Evolutionary conservation across 495 filamentous ascomycete genomes (phyloP), one percentile per base, ranked within the genome.

Genomic region (Astrothelium macrocarpum): DNA sequence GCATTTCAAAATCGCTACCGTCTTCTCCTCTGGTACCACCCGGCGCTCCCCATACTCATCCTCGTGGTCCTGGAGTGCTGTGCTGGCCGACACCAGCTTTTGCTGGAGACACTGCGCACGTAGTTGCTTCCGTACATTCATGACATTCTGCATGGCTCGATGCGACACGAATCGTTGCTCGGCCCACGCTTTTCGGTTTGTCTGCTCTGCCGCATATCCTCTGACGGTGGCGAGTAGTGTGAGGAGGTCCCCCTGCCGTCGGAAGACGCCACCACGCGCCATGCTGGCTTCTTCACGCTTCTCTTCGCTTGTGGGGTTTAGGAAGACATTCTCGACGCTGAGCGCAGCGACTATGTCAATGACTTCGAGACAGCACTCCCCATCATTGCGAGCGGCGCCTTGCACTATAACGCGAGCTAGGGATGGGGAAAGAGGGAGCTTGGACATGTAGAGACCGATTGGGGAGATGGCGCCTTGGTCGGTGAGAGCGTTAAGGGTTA

Each of bases 331-430:
- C 69, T 96, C 92, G 0, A 92, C 87, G 2, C 89, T 94, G 14
- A 97, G 81, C 66, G 86, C 89, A 0, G 95, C 85, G 64, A 97
- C 89, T 61, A 97, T 89, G 71, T 99, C 95, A 62, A 99, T 95
- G 14, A 85, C 85, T 68, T 97, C 94, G 0, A 84, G 69, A 5
- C 97, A 71, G 67, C 91, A 94, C 43, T 89, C 81, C 7, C 78
- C 76, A 7, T 87, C 82, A 0, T 85, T 78, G 1, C 87, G 81
- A 1, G 86, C 84, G 1, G 92, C 91, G 49, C 49, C 49, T 29
- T 91, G 91, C 11, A 97, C 74, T 0, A 97, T 74, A 1, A 94
- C 90, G 4, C 92, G 84, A 1, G 88, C 90, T 12, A 95, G 86
- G 0, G 87, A 82, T 0, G 91, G 91, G 1, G 89, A 84, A 20